Evolutionary conservation across 768 basidiomycete species (phyloP).

Genomic region (Auriscalpium vulgare): DNA sequence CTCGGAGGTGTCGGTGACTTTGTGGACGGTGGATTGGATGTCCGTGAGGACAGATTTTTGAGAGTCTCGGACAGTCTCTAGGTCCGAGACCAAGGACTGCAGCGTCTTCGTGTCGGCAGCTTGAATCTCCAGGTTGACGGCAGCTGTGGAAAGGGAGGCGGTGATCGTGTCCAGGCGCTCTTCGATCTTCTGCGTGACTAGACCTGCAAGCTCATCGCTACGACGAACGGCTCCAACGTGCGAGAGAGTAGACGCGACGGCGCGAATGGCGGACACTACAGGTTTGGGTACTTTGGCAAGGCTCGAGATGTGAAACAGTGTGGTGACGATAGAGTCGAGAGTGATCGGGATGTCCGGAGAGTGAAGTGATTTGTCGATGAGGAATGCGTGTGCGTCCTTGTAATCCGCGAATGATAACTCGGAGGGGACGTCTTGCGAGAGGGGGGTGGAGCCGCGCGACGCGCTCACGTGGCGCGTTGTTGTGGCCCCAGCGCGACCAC

Average conservation of each 20-base stretch:
- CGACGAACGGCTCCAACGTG: not conserved
- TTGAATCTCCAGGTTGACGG: not conserved
- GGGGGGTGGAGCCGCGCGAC: too few relatives aligned
- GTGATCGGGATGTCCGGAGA: not conserved
- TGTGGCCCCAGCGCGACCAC: too few relatives aligned
- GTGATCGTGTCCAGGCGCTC: not conserved
- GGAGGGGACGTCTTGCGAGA: too few relatives aligned
- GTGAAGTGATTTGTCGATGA: not conserved
- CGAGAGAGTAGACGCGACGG: not conserved
- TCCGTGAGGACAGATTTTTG: not conserved
- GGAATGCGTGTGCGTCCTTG: not conserved
- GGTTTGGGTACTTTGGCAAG: not conserved
- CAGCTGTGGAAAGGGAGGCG: too few relatives aligned
- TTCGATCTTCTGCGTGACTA: not conserved
- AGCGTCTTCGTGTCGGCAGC: not conserved
- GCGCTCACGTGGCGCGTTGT: too few relatives aligned
- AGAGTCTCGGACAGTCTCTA: not conserved
- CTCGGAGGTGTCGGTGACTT: not conserved
- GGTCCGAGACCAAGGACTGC: not conserved
- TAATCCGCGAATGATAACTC: not conserved
- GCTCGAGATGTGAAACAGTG: not conserved
- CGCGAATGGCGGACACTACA: not conserved
- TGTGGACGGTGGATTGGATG: not conserved
- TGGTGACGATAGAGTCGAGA: not conserved
- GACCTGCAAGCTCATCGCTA: not conserved